Evolutionary conservation across 805 yeast species (phyloP), one percentile per base, ranked within the genome.

Genomic region (Candida odintsovae): DNA sequence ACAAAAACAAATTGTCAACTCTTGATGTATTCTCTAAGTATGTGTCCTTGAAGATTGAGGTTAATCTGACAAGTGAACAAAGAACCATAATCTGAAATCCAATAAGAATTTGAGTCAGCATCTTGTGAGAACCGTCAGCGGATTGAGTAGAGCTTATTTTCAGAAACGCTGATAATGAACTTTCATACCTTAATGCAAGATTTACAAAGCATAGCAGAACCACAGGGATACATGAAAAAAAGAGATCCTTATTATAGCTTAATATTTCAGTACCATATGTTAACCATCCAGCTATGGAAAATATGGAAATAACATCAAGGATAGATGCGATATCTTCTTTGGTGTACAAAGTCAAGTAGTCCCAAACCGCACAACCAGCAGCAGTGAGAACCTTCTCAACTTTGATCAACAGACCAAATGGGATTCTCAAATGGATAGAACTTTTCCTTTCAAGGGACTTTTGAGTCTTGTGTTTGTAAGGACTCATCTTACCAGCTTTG

Each of bases 261-360:
- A 57, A 49, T 3, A 56, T 18, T 9, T 45, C 50, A 19, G 48
- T 44, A 12, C 55, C 53, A 44, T 53, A 54, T 2, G 48, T 41
- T 2, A 51, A 26, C 6, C 50, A 44, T 4, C 41, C 41, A 6
- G 54, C 50, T 18, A 56, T 37, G 11, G 31, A 13, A 3, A 41
- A 3, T 13, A 49, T 44, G 1, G 56, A 39, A 4, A 56, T 7
- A 4, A 42, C 20, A 23, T 53, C 50, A 21, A 47, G 5, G 12
- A 31, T 4, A 7, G 40, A 40, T 6, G 38, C 36, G 2, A 45
- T n/a, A 25, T 40, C 42, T 13, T 50, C 50, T 33, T 31, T 43
- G 7, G 18, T 40, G 21, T 38, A 33, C 3, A 42, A 40, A 12
- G 19, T 28, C 15, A 29, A 9, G 13, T 31, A 42, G 6, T 3